Evolutionary conservation across 1,284 basidiomycete genomes (phyloP), one percentile per base, ranked within the genome.

Genomic region (Sutorius eximius): DNA sequence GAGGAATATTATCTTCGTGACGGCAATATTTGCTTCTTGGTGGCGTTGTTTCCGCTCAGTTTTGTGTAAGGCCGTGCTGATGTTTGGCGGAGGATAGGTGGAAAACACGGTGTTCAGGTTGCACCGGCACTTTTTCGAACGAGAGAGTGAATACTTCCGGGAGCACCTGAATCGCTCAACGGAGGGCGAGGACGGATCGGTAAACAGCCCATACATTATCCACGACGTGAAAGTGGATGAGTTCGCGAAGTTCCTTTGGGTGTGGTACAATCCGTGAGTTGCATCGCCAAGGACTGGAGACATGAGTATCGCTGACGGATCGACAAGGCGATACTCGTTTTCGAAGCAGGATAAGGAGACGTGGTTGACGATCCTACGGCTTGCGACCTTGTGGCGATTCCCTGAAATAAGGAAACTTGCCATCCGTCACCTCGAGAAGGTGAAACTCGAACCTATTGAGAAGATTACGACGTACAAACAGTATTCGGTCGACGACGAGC

Each of bases 241-340:
- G 5, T 87, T 89, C 57, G 77, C 80, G 0, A 73, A 77, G 7
- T 82, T 89, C 27, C 64, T 86, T 0, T 88, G 84, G 84, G 78
- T 88, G 0, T 88, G 87, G 68, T 89, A 89, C 51, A 86, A 87
- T 50, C 81, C 82, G 85, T 87, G 63, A 63, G 69, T 55, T 0
- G 32, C 22, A 7, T 40, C 3, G 6, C 22, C 43, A 30, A 5
- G 6, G 2, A 38, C 20, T 6, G 10, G 9, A n/a, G 3, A 27
- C 24, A 5, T 24, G 16, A n/a, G 3, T 18, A 27, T 49, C 16
- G 20, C 18, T 16, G 22, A 16, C 42, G 59, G 51, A 61, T 47
- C 33, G 37, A n/a, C 40, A 3, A 66, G 64, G 0, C 45, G 22
- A 0, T 69, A 68, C 1, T 47, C 61, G 0, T 71, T 51, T 8